Evolutionary conservation across 2,329 filamentous ascomycete species (phyloP).

Genomic region (Aspergillus sp.): DNA sequence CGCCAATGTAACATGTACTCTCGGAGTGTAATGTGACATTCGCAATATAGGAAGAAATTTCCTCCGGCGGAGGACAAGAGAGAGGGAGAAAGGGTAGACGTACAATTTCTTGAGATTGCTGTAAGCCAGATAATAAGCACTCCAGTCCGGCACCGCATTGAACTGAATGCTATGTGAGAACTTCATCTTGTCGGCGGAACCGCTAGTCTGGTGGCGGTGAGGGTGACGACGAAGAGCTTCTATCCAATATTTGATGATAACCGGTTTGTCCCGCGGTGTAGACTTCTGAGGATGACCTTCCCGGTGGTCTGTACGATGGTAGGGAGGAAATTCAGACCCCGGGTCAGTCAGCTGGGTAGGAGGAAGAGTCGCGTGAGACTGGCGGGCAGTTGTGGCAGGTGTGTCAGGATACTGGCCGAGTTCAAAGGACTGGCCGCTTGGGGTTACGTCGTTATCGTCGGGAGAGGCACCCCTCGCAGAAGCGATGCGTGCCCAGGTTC

Average conservation of each 20-base stretch:
- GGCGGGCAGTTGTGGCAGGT: conserved; percentile 8
- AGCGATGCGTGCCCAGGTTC: conserved; percentile 29
- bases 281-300: background rate
- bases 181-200: conserved; percentile 87
- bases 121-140: conserved; percentile 95
- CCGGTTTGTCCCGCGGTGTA: conserved; percentile 13
- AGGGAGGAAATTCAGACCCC: background rate
- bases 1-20: conserved; percentile 4
- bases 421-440: conserved; percentile 35
- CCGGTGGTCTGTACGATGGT: background rate
- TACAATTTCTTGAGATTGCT: conserved; percentile 98
- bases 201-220: conserved; percentile 16
- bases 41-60: background rate
- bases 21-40: conserved; percentile 10
- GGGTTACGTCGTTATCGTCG: conserved; percentile 15
- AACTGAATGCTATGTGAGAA: conserved; percentile 99
- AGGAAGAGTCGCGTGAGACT: conserved; percentile 11
- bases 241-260: conserved; percentile 35
- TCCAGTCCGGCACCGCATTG: conserved; percentile 99
- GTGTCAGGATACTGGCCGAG: conserved; percentile 30
- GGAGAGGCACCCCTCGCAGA: conserved; percentile 29
- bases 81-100: conserved; percentile 37
- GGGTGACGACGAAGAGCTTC: conserved; percentile 35
- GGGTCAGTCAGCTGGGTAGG: conserved; percentile 3
- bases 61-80: conserved; percentile 8